phyloP scores from a whole-genome alignment of 352 stramenopile species.

The Phytophthora fragariaefolia region DNA sequence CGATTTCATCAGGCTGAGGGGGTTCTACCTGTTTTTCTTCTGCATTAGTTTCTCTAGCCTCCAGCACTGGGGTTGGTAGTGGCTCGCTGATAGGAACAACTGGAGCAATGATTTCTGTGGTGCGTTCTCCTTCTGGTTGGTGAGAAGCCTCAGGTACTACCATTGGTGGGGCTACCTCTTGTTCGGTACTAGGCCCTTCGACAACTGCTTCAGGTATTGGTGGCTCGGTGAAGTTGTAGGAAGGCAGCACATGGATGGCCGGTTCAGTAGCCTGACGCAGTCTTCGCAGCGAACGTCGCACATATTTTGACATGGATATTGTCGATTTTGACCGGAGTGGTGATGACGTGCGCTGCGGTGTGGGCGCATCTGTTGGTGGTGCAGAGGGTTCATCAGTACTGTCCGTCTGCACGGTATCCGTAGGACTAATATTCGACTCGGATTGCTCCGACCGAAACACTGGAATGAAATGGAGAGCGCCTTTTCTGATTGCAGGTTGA shows the following conservation, averaged over 20 bases:
- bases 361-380: background rate
- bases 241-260: background rate
- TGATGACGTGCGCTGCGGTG: background rate
- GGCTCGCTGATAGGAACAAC: background rate
- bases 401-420: background rate
- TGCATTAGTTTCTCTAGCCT: background rate
- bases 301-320: constrained; percentile 15
- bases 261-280: constrained; percentile 3
- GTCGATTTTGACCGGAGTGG: constrained; percentile 6
- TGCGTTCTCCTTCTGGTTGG: constrained; percentile 36
- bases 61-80: background rate
- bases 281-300: constrained; percentile 23
- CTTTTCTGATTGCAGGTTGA: constrained; percentile 15
- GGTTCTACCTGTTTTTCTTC: constrained; percentile 8
- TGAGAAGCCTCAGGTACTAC: constrained; percentile 4
- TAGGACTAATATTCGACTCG: constrained; percentile 1
- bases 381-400: background rate
- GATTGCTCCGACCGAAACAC: constrained; percentile 10
- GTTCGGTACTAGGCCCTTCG: background rate
- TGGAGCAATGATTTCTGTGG: constrained; percentile 17
- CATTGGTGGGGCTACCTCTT: background rate
- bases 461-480: constrained; percentile 16
- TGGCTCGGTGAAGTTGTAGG: background rate
- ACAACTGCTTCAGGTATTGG: constrained; percentile 10
- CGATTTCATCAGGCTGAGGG: background rate